Percentiles rank a stretch among this genome's conserved stretches.
Evolutionary conservation across 176 grass and related monocot species (phyloP).

Genomic region (Ensete ventricosum): DNA sequence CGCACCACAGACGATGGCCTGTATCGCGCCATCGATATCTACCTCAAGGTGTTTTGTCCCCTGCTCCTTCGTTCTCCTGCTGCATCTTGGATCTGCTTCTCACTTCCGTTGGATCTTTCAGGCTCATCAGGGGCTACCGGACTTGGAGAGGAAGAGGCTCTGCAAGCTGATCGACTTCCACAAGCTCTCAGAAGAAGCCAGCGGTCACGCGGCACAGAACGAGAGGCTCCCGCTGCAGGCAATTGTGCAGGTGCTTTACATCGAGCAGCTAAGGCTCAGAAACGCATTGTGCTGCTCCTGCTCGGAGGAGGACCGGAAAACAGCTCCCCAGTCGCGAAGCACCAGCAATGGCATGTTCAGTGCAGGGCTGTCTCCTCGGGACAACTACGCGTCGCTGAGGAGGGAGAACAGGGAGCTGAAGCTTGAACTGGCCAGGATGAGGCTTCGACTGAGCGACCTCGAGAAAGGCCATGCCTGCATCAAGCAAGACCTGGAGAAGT

Average conservation of each 20-base stretch:
- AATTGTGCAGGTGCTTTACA: conserved; percentile 61
- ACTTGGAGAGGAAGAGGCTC: conserved; percentile 44
- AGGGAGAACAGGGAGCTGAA: conserved; percentile 84
- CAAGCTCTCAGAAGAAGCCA: conserved; percentile 69
- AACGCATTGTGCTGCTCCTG: conserved; percentile 9
- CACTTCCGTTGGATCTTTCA: conserved; percentile 12
- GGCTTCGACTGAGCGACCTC: conserved; percentile 61
- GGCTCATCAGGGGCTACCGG: conserved; percentile 44
- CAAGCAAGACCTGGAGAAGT: conserved; percentile 34
- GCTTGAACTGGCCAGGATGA: conserved; percentile 76
- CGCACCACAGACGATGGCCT: conserved; percentile 45
- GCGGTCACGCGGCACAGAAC: conserved; percentile 52
- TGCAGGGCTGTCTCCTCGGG: conserved; percentile 47
- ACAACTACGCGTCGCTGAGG: conserved; percentile 79
- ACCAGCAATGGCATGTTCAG: conserved; percentile 42
- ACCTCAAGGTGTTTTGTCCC: conserved; percentile 37
- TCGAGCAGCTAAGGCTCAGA: conserved; percentile 59
- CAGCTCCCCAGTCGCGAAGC: neutral
- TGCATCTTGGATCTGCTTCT: neutral
- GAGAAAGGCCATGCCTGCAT: conserved; percentile 79
- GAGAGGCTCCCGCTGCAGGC: conserved; percentile 53
- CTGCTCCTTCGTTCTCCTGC: neutral
- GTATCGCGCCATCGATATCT: conserved; percentile 64
- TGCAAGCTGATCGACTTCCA: conserved; percentile 53
- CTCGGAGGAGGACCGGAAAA: conserved; percentile 2